phyloP scores from a whole-genome alignment of 2,329 filamentous ascomycete species.

The Colletotrichum plurivorum region DNA sequence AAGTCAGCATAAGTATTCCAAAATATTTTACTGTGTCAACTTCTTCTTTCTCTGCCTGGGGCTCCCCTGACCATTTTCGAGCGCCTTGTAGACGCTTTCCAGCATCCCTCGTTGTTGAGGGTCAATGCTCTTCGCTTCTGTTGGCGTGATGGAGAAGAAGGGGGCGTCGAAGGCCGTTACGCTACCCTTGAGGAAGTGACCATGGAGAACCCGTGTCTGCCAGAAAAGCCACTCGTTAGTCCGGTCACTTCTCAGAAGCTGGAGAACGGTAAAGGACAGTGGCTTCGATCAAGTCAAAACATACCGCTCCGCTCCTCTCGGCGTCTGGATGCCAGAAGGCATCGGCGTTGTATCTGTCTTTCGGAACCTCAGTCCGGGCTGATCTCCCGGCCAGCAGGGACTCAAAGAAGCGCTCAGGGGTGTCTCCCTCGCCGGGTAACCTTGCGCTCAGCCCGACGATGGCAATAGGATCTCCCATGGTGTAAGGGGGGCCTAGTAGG shows the following conservation, averaged over 20 bases:
- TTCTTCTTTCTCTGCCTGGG: no score
- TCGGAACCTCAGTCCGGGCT: constrained; percentile 45
- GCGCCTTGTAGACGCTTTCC: constrained; percentile 53
- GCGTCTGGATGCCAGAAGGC: constrained; percentile 49
- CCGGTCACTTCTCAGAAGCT: not conserved
- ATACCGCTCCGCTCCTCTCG: constrained; percentile 45
- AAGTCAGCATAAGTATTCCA: not conserved
- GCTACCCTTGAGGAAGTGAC: constrained; percentile 47
- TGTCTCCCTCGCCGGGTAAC: constrained; percentile 58
- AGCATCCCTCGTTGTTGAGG: constrained; percentile 50
- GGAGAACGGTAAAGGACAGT: not conserved
- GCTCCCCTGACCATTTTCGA: constrained; percentile 42
- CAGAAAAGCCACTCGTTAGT: not conserved
- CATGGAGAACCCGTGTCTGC: constrained; percentile 43
- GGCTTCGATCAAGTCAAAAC: not conserved
- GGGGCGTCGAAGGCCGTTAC: constrained; percentile 44
- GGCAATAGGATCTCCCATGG: constrained; percentile 55
- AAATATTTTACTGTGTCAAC: no score
- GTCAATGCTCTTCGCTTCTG: constrained; percentile 49
- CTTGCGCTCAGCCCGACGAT: constrained; percentile 63
- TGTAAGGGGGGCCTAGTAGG: not conserved
- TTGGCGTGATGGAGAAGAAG: constrained; percentile 48
- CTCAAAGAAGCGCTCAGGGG: constrained; percentile 59
- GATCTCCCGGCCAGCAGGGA: constrained; percentile 51
- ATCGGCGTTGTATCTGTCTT: constrained; percentile 48